These are phyloP conservation scores for Mycena sp. DNA, from an alignment of 1,284 basidiomycete species.

Conservation along the genomic window DNA sequence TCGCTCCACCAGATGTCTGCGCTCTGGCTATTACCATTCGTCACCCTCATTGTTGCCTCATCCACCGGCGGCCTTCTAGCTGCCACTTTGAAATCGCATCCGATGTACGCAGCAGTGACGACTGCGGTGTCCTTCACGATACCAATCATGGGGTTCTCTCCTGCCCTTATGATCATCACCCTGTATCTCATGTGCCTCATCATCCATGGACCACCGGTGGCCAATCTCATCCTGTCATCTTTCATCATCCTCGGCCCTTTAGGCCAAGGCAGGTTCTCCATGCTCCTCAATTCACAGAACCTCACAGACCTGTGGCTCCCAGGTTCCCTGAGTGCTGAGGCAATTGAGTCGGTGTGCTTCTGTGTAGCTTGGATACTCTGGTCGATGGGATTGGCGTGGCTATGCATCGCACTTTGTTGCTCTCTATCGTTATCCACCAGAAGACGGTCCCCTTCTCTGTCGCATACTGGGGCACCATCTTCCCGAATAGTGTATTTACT, in stretches of 20 bases:
- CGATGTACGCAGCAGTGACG: conserved; percentile 63
- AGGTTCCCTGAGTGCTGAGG: conserved; percentile 29
- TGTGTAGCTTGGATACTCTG: conserved; percentile 60
- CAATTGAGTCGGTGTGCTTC: conserved; percentile 54
- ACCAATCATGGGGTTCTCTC: conserved; percentile 65
- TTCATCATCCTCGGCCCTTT: conserved; percentile 68
- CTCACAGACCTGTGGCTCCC: background rate
- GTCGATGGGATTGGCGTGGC: conserved; percentile 64
- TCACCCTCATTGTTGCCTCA: conserved; percentile 74
- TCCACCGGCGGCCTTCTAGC: conserved; percentile 73
- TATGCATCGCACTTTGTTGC: conserved; percentile 55
- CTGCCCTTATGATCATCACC: conserved; percentile 64
- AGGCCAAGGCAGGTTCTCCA: conserved; percentile 66
- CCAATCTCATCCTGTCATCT: conserved; percentile 61
- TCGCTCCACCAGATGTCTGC: conserved; percentile 63
- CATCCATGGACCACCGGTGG: conserved; percentile 55
- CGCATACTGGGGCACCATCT: conserved; percentile 67
- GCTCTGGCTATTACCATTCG: conserved; percentile 78
- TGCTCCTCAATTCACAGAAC: conserved; percentile 39
- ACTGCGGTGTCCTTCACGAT: conserved; percentile 60
- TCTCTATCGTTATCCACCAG: conserved; percentile 51
- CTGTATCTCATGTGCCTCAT: conserved; percentile 59
- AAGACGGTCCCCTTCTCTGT: conserved; percentile 55
- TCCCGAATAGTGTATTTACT: conserved; percentile 74
- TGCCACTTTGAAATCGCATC: conserved; percentile 55